Percentiles rank a stretch among this genome's conserved stretches.
phyloP scores from a whole-genome alignment of 768 basidiomycete species.

The Boletus rex-veris region DNA sequence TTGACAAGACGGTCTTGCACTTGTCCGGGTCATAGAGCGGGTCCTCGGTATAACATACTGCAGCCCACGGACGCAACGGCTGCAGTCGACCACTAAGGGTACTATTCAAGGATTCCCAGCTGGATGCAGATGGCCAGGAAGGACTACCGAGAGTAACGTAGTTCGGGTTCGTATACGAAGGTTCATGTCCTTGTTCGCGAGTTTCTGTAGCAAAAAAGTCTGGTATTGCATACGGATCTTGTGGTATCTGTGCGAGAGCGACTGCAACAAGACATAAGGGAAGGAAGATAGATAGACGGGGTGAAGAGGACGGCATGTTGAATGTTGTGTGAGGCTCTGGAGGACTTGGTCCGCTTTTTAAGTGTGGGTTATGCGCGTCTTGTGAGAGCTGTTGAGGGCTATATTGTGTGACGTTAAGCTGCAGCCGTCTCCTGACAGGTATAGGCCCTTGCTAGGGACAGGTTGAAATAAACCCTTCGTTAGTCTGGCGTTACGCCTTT shows the following conservation, averaged over 20 bases:
- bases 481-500: no score
- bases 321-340: background rate
- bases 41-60: slow-evolving; percentile 2
- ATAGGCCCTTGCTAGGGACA: no score
- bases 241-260: background rate
- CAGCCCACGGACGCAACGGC: slow-evolving; percentile 17
- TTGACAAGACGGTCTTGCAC: slow-evolving; percentile 9
- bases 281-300: background rate
- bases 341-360: background rate
- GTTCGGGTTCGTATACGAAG: background rate
- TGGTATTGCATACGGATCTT: background rate
- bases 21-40: slow-evolving; percentile 3
- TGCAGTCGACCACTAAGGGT: slow-evolving; percentile 9
- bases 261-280: background rate
- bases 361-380: background rate
- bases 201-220: background rate
- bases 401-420: no score
- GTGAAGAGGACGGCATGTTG: background rate
- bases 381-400: no score
- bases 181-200: background rate
- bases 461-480: no score
- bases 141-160: background rate
- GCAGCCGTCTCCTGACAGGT: no score
- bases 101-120: slow-evolving; percentile 10
- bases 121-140: slow-evolving; percentile 9